A percentile compares a stretch with the other conserved stretches of the same genome.
Conservation (phyloP, 2,329 filamentous ascomycete species). For the Saccharata proteae region DNA sequence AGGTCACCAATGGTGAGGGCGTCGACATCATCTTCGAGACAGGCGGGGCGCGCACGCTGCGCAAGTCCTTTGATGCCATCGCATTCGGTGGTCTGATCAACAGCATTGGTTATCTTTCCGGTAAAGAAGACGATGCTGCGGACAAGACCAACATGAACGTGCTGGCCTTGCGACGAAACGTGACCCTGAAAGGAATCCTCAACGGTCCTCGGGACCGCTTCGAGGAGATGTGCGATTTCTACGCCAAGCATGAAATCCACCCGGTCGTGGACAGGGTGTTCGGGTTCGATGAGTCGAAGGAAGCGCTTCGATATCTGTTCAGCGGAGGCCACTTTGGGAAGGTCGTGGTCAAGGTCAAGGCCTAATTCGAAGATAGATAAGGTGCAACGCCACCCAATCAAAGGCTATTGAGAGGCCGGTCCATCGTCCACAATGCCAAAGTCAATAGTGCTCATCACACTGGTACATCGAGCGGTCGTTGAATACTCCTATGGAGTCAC, state of each 20-base stretch:
- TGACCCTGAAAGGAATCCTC: constrained; percentile 46
- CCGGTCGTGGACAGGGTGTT: constrained; percentile 31
- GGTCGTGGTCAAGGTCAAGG: constrained; percentile 23
- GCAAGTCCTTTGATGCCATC: constrained; percentile 31
- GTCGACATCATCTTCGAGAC: constrained; percentile 41
- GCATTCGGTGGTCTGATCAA: constrained; percentile 30
- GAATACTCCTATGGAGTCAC: too few species aligned
- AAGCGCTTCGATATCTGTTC: constrained; percentile 20
- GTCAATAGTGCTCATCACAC: too few species aligned
- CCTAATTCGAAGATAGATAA: constrained; percentile 4
- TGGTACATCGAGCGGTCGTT: too few species aligned
- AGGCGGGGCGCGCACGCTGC: constrained; percentile 38
- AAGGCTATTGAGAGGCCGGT: too few species aligned
- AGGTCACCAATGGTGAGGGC: constrained; percentile 28
- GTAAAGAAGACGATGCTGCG: constrained; percentile 43
- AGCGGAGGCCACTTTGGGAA: constrained; percentile 29
- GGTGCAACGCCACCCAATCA: too few species aligned
- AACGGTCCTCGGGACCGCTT: constrained; percentile 49
- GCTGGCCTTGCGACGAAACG: constrained; percentile 37
- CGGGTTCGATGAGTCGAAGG: constrained; percentile 21
- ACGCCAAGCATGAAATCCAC: constrained; percentile 26
- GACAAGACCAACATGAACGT: constrained; percentile 50
- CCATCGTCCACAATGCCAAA: too few species aligned
- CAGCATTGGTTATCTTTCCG: constrained; percentile 32
- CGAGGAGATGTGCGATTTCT: constrained; percentile 31